Evolutionary conservation across 345 rosid species (phyloP), one percentile per base, ranked within the genome.

Genomic region (Murraya paniculata): DNA sequence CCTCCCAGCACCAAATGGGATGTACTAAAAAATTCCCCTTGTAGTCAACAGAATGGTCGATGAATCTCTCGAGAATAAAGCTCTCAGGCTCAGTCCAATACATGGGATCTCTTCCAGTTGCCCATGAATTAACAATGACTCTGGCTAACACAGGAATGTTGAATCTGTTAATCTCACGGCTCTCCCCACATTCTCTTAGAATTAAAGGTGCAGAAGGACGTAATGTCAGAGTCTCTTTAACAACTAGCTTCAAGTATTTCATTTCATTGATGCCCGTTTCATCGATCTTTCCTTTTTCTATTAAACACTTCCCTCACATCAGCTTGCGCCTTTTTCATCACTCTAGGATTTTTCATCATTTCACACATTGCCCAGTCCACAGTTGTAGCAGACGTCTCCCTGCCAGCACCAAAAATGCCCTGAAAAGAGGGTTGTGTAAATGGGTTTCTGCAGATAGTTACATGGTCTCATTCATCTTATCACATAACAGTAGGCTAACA

Each of bases 51-150:
- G 68, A 8, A 67, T 33, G 27, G 18, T 74, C 64, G 0, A 58
- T 31, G 48, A 83, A 85, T 56, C 86, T 61, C 24, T 85, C 86
- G 2, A 84, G 87, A 7, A 62, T 21, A 55, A 84, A 86, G 1
- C 10, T 75, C 48, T 86, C 87, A 2, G 87, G 79, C 10, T 86
- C 79, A 24, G 9, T 53, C 87, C 89, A 84, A 38, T 78, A 70
- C 22, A 38, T 56, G 2, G 85, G 84, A 74, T 86, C 84, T 61
- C 89, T 79, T n/a, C 80, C 81, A 6, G 82, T 38, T 0, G 82
- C 82, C 89, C 89, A 86, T 14, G 77, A 79, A 38, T 85, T 81
- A 9, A 78, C 39, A 64, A 86, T 72, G n/a, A 78, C 84, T 70
- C n/a, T 82, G 7, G 82, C 25, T 4, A 82, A 82, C 9, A 53